Percentiles rank a stretch among this genome's conserved stretches.
Conservation (phyloP, 2,329 filamentous ascomycete species). For the Verticillium nubilum region DNA sequence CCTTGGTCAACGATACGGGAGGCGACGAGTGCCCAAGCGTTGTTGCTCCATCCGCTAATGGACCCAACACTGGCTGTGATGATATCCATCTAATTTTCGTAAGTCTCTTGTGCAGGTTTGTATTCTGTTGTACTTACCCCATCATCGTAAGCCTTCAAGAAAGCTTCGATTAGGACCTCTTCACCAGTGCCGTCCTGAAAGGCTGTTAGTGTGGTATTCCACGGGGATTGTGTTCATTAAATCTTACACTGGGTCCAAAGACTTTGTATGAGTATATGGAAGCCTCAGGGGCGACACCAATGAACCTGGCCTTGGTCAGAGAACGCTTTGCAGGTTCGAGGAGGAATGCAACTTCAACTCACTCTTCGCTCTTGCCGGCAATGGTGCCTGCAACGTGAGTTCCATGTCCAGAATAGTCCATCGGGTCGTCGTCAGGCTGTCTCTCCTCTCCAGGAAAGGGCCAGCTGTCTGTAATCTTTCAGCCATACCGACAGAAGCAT, state of each 20-base stretch:
- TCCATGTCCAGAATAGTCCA: slow-evolving; percentile 26
- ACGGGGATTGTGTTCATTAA: neutral
- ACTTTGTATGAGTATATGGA: slow-evolving; percentile 20
- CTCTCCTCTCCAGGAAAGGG: slow-evolving; percentile 1
- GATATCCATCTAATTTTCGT: slow-evolving; percentile 22
- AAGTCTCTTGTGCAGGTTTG: neutral
- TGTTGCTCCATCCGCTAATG: neutral
- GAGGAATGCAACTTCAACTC: neutral
- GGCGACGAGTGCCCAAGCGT: neutral
- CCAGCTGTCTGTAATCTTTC: neutral
- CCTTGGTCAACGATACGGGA: slow-evolving; percentile 24
- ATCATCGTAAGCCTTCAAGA: slow-evolving; percentile 26
- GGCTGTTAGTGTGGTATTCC: neutral
- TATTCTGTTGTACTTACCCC: slow-evolving; percentile 15
- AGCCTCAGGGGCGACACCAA: slow-evolving; percentile 22
- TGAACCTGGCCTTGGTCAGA: slow-evolving; percentile 5
- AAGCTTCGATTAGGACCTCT: slow-evolving; percentile 22
- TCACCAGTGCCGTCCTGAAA: neutral
- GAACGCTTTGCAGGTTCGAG: neutral
- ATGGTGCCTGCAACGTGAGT: slow-evolving; percentile 42
- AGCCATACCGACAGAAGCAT: neutral
- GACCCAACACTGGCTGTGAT: slow-evolving; percentile 35
- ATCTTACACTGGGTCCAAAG: slow-evolving; percentile 6
- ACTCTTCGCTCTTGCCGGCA: slow-evolving; percentile 28
- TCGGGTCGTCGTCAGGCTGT: neutral